phyloP scores from a whole-genome alignment of 345 rosid genomes.

The Hypericum androsaemum region DNA sequence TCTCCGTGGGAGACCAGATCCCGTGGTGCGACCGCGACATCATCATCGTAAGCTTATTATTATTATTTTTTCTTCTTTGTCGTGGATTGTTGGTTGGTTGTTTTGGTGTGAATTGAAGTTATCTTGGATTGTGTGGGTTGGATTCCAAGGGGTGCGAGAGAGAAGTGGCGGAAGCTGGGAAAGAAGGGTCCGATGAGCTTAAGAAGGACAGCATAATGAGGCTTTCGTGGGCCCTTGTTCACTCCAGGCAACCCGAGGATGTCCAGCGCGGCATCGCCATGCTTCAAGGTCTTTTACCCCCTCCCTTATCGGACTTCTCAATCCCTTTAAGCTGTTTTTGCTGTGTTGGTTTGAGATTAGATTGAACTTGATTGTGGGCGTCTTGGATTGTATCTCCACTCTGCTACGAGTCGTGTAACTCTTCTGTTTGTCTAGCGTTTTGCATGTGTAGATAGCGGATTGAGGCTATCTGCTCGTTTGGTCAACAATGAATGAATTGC shows the following conservation, averaged over 20 bases:
- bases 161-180: slow-evolving; percentile 52
- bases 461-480: no score
- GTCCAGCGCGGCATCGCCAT: slow-evolving; percentile 77
- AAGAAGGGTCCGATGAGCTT: slow-evolving; percentile 37
- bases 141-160: slow-evolving; percentile 74
- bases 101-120: no score
- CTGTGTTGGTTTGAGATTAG: no score
- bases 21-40: slow-evolving; percentile 73
- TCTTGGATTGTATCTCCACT: no score
- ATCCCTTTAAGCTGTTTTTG: neutral
- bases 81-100: no score
- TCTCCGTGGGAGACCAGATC: slow-evolving; percentile 57
- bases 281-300: slow-evolving; percentile 51
- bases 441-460: no score
- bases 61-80: neutral
- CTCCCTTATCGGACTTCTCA: neutral
- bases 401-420: no score
- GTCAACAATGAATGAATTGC: no score
- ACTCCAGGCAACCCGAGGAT: slow-evolving; percentile 47
- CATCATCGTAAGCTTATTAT: slow-evolving; percentile 32
- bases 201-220: slow-evolving; percentile 53
- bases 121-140: no score
- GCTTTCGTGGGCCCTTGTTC: slow-evolving; percentile 83
- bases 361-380: no score
- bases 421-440: no score